These are phyloP conservation scores for Kwoniella sp. DNA, from an alignment of 768 basidiomycete genomes.

Conservation along the genomic window DNA sequence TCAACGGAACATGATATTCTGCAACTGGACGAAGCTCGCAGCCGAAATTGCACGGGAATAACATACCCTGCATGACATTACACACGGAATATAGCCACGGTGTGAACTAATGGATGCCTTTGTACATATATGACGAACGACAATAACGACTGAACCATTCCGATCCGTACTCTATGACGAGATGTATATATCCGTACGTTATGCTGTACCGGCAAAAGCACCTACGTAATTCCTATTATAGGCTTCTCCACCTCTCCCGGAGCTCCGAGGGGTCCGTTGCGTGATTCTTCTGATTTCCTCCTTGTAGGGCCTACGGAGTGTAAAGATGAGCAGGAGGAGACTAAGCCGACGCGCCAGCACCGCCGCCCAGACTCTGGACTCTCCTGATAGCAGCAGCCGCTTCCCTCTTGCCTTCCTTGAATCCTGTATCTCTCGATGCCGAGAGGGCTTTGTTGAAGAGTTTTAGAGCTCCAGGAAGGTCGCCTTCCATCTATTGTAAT, in stretches of 20 bases:
- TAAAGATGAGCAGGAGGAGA: no score
- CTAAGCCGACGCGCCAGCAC: not conserved
- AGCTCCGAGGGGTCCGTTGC: no score
- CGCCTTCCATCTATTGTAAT: conserved; percentile 44
- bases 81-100: no score
- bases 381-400: conserved; percentile 47
- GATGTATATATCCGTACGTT: not conserved
- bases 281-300: not conserved
- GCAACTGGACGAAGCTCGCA: no score
- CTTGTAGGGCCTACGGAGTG: no score
- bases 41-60: no score
- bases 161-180: not conserved
- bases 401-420: conserved; percentile 49
- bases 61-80: no score
- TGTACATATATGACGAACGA: not conserved
- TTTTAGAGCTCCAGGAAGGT: conserved; percentile 35
- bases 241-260: no score
- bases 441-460: conserved; percentile 36
- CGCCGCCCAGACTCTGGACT: conserved; percentile 19
- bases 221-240: no score
- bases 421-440: conserved; percentile 39
- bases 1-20: no score
- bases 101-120: not conserved
- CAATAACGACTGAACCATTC: not conserved
- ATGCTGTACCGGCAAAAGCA: not conserved